phyloP scores from a whole-genome alignment of 768 basidiomycete genomes.

The Coprinopsis cinerea region DNA sequence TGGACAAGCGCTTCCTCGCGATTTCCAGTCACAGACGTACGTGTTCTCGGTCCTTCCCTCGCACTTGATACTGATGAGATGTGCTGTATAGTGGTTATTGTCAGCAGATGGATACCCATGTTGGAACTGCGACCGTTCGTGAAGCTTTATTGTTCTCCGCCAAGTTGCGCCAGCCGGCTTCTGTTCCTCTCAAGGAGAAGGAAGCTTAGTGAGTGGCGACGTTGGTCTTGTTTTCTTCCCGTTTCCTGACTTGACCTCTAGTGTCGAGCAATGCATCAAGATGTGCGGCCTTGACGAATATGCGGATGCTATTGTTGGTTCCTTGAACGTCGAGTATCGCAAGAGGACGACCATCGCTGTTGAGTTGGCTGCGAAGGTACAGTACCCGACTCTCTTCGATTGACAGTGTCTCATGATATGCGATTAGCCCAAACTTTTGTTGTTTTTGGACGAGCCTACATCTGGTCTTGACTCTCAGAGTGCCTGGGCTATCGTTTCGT shows the following conservation, averaged over 20 bases:
- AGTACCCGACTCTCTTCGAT: background rate
- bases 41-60: conserved; percentile 4
- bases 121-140: conserved; percentile 68
- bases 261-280: conserved; percentile 43
- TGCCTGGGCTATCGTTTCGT: conserved; percentile 76
- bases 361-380: conserved; percentile 71
- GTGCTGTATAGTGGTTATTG: conserved; percentile 50
- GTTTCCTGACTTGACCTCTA: conserved; percentile 11
- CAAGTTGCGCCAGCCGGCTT: conserved; percentile 66
- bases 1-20: conserved; percentile 42
- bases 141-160: conserved; percentile 83
- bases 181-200: conserved; percentile 65
- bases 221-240: background rate
- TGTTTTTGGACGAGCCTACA: conserved; percentile 90
- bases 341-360: conserved; percentile 87
- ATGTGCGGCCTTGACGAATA: conserved; percentile 61
- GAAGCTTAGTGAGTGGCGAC: conserved; percentile 57
- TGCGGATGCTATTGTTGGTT: conserved; percentile 59
- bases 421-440: conserved; percentile 64
- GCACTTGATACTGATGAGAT: background rate
- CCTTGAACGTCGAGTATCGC: conserved; percentile 63
- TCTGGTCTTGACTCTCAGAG: conserved; percentile 85
- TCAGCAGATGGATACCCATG: conserved; percentile 82
- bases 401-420: background rate
- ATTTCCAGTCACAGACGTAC: conserved; percentile 60